Base-by-base conservation (phyloP, 2,329 filamentous ascomycete genomes). In the Thyridium curvatum region DNA sequence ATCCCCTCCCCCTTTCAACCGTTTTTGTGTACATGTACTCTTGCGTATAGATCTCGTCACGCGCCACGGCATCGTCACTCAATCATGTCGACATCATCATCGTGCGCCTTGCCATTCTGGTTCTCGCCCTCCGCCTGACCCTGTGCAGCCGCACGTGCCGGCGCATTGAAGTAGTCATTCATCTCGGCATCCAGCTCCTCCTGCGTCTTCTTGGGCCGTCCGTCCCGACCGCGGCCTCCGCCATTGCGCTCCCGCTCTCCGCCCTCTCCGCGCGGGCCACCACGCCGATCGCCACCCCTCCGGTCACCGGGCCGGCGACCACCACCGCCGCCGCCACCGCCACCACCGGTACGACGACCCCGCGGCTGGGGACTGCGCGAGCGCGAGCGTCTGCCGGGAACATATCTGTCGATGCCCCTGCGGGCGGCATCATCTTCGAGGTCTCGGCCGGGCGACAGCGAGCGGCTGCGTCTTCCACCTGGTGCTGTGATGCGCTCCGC, bases 141-240 rank as follows among this genome's bases (percentile, higher is more conserved):
- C 15, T 46, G 47, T 13, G 45, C 41, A 18, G 44, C 46, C 13
- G 46, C 46, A 12, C 53, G 54, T 40, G 62, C 50, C 18, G 59
- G 55, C 9, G 56, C 50, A 21, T 74, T 81, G 69, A 88, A 96
- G 61, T 96, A 96, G 56, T 95, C 87, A 21, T 83, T 88, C 90
- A 96, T 96, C 64, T 96, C 90, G n/a, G 86, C 87, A 59, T 96
- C 90, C 31, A 96, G 71, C 58, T 96, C 87, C 52, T 94, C 86
- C 49, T 89, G 84, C 0, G 90, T 95, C 74, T 94, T 95, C 63
- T 79, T 84, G 3, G 80, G 72, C 35, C 86, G 75, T 30, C 74
- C 73, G 38, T 77, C 72, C 14, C 66, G 69, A 31, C 65, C 58
- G 12, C 59, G 65, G 47, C 62, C 66, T 44, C 60, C 56, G 13